Conservation (phyloP, 345 rosid species). For the Acer yangbiense region DNA sequence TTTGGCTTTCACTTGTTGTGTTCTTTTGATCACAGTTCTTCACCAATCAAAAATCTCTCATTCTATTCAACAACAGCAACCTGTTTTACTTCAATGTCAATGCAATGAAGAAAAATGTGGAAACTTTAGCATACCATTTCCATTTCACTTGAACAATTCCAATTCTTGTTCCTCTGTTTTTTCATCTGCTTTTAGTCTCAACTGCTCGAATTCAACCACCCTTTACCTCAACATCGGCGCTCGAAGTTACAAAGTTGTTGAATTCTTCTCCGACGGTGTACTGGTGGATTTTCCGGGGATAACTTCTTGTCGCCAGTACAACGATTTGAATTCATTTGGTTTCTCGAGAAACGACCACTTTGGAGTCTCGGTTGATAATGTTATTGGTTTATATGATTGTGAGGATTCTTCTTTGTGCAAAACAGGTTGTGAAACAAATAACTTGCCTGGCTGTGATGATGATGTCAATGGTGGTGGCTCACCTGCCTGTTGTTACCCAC, state of each 20-base stretch:
- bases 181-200: constrained; percentile 48
- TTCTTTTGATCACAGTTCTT: constrained; percentile 36
- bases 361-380: constrained; percentile 65
- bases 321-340: constrained; percentile 59
- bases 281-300: constrained; percentile 66
- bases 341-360: constrained; percentile 48
- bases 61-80: constrained; percentile 21
- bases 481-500: constrained; percentile 78
- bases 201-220: constrained; percentile 64
- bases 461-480: constrained; percentile 52
- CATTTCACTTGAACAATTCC: constrained; percentile 61
- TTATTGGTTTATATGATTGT: constrained; percentile 75
- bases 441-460: constrained; percentile 56
- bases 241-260: constrained; percentile 50
- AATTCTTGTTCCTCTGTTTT: constrained; percentile 37
- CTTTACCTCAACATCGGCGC: constrained; percentile 54
- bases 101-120: constrained; percentile 67
- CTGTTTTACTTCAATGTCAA: constrained; percentile 25
- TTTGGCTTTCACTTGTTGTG: constrained; percentile 34
- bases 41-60: constrained; percentile 28
- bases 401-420: constrained; percentile 87
- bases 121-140: constrained; percentile 53
- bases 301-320: constrained; percentile 65
- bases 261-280: constrained; percentile 70
- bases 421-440: constrained; percentile 61